phyloP scores from a whole-genome alignment of 1,284 basidiomycete genomes.

The Puccinia coronata region DNA sequence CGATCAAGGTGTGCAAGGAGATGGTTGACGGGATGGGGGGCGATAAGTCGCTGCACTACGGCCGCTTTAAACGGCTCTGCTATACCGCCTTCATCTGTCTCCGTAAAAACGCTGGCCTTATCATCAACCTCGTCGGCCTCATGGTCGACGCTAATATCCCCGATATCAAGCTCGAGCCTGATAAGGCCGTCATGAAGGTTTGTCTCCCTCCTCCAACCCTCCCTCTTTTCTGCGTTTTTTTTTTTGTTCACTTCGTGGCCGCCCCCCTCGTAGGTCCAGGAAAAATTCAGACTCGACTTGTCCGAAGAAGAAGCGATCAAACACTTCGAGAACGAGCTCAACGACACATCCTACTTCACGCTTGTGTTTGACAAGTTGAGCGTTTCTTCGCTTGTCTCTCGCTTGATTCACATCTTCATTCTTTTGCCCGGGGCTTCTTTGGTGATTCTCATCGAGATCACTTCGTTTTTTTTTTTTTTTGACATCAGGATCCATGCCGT shows the following conservation, averaged over 20 bases:
- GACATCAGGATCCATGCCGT: slow-evolving; percentile 70
- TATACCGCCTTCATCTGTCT: slow-evolving; percentile 94
- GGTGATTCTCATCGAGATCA: neutral
- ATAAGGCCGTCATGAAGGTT: slow-evolving; percentile 66
- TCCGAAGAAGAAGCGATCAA: slow-evolving; percentile 96
- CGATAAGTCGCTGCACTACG: slow-evolving; percentile 83
- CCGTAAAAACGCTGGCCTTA: slow-evolving; percentile 90
- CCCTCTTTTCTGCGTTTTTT: neutral
- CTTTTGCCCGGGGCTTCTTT: no score
- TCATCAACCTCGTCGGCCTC: slow-evolving; percentile 89
- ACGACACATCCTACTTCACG: slow-evolving; percentile 91
- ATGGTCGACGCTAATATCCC: slow-evolving; percentile 99
- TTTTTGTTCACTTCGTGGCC: neutral
- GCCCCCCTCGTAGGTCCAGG: slow-evolving; percentile 70
- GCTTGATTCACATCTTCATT: no score
- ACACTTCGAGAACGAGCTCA: slow-evolving; percentile 88
- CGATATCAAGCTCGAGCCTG: slow-evolving; percentile 80
- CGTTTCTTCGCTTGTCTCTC: neutral
- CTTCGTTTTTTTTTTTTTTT: neutral
- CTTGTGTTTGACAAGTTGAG: slow-evolving; percentile 68
- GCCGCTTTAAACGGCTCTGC: slow-evolving; percentile 91
- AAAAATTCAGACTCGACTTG: slow-evolving; percentile 91
- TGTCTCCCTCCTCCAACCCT: neutral
- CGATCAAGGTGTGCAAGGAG: slow-evolving; percentile 97
- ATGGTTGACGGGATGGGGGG: slow-evolving; percentile 99